A percentile compares a stretch with the other conserved stretches of the same genome.
Conservation (phyloP, 208 protist species). For the Leishmania guyanensis region DNA sequence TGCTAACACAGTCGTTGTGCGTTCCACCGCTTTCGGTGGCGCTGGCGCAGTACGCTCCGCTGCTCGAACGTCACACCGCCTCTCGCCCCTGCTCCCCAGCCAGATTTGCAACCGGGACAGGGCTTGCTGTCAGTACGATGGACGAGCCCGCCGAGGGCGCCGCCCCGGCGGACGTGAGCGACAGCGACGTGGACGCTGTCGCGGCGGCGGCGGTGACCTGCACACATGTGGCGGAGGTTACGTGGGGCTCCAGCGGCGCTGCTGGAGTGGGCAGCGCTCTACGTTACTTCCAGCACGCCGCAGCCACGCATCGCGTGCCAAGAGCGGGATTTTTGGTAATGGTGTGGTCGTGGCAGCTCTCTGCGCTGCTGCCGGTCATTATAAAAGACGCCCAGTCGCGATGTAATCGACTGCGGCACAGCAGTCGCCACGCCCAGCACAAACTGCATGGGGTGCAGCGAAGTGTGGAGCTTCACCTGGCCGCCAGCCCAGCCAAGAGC, state of each 20-base stretch:
- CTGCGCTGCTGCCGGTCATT: slow-evolving; percentile 33
- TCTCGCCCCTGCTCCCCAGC: background rate
- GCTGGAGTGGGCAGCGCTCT: slow-evolving; percentile 31
- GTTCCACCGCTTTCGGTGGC: slow-evolving; percentile 16
- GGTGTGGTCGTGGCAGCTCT: slow-evolving; percentile 65
- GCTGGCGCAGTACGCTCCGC: slow-evolving; percentile 18
- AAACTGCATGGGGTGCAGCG: slow-evolving; percentile 7
- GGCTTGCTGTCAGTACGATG: background rate
- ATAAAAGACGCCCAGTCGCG: slow-evolving; percentile 15
- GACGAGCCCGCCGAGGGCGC: background rate
- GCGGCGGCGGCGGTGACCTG: slow-evolving; percentile 9
- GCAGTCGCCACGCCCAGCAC: slow-evolving; percentile 12
- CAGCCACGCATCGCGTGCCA: slow-evolving; percentile 32
- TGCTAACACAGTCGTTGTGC: slow-evolving; percentile 13
- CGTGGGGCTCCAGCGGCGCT: slow-evolving; percentile 60
- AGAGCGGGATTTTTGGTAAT: slow-evolving; percentile 49
- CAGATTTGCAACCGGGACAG: background rate
- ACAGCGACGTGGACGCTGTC: background rate
- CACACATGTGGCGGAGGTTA: slow-evolving; percentile 43
- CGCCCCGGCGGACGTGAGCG: background rate
- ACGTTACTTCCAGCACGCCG: slow-evolving; percentile 51
- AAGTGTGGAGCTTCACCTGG: slow-evolving; percentile 32
- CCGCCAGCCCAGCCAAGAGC: slow-evolving; percentile 20
- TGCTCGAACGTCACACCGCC: background rate
- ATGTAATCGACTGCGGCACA: slow-evolving; percentile 15